Base-by-base conservation (phyloP, 257 asterid genomes). In the Ajuga chamaepitys region DNA sequence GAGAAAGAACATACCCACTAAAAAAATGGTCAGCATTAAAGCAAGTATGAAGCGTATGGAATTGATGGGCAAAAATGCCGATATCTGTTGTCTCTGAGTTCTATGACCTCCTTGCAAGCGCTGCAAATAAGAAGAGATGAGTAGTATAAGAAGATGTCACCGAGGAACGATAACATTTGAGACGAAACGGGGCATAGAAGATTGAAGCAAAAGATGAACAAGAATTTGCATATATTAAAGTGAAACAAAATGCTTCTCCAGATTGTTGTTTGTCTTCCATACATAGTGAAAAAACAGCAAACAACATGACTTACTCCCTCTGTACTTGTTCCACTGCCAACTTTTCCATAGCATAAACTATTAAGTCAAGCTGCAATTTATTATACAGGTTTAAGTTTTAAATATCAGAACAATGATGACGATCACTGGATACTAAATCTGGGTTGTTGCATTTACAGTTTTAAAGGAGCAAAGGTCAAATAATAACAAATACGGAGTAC, bases 11-110 rank as follows among this genome's bases (percentile, higher is more conserved):
- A 55, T 81, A 86, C 95, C 95, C n/a, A 89, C 80, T 77, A 86
- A 74, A 75, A 89, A 81, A 58, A 89, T 54, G 66, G 88, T 83
- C 35, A 89, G 70, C 87, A 81, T 70, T 72, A 86, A 51, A 77
- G 74, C 81, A 62, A 88, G 90, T 25, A 74, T 21, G 20, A 77
- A 74, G 16, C 95, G 90, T 1, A 80, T 54, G 30, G 93, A 84
- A 50, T 68, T 77, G 59, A 76, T 59, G 1, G 84, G 86, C 51
- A 66, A 51, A 32, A 51, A 37, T 46, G 73, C 78, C 13, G 67
- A 72, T 35, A 25, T 35, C 51, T 66, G 83, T 22, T 58, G 90
- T 66, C 88, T 78, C 74, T 76, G 89, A 70, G 53, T 74, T 74
- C 83, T 73, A 22, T 70, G 75, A 73, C 73, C 57, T 82, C 78